Evolutionary conservation across 148 eudicot genomes (phyloP).

Genomic region (Cornus kousa): DNA sequence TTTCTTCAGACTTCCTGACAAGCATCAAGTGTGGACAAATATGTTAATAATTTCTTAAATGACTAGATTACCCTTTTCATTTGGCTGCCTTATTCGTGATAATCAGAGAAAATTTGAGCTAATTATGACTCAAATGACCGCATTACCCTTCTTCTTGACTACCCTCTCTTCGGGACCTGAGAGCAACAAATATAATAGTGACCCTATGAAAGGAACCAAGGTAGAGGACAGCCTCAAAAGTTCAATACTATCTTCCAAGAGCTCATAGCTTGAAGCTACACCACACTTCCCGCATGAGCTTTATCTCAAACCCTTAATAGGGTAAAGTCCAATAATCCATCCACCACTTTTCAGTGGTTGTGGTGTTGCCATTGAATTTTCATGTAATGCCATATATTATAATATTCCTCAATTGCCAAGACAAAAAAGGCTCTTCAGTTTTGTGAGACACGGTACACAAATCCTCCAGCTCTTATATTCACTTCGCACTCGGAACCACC

Average conservation of each 20-base stretch:
- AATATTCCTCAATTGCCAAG: neutral
- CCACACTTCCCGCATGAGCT: constrained; percentile 37
- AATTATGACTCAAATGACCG: neutral
- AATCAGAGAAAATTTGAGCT: neutral
- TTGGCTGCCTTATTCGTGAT: no score
- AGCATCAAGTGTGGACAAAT: no score
- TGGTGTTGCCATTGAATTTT: constrained; percentile 16
- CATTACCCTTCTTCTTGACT: neutral
- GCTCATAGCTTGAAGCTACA: constrained; percentile 32
- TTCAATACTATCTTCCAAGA: constrained; percentile 22
- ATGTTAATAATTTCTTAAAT: no score
- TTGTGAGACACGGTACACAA: neutral
- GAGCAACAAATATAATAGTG: neutral
- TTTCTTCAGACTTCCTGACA: no score
- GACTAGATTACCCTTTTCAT: no score
- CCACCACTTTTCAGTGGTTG: constrained; percentile 33
- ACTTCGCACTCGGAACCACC: neutral
- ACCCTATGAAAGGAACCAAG: neutral
- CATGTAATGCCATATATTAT: constrained; percentile 8
- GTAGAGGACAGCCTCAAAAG: neutral
- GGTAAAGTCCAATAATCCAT: constrained; percentile 7
- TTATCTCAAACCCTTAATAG: constrained; percentile 25
- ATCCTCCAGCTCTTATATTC: neutral
- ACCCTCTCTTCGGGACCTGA: neutral
- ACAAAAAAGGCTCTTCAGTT: neutral